Conservation (phyloP, 108 stramenopile species). For the Nitzschia sp. region DNA sequence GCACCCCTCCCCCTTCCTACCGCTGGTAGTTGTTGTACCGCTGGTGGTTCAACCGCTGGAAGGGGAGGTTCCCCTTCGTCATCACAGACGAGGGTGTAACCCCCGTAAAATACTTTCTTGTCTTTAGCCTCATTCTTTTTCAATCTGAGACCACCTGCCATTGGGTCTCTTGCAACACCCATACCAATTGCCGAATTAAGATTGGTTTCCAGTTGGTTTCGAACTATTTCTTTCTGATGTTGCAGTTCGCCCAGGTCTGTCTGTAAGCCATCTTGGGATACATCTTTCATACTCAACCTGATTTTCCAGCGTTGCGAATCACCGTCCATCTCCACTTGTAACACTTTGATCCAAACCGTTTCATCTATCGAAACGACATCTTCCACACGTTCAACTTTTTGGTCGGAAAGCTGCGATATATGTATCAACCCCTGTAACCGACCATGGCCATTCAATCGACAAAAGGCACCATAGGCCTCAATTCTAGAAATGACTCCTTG, state of each 20-base stretch:
- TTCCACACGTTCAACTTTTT: conserved; percentile 44
- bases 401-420: conserved; percentile 52
- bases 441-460: conserved; percentile 26
- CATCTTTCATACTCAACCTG: conserved; percentile 63
- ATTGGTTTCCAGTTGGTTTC: conserved; percentile 39
- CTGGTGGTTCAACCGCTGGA: background rate
- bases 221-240: conserved; percentile 16
- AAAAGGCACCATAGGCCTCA: conserved; percentile 67
- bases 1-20: conserved; percentile 34
- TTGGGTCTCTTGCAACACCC: conserved; percentile 67
- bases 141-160: conserved; percentile 38
- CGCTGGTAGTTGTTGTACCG: background rate
- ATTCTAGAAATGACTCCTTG: conserved; percentile 52
- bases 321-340: conserved; percentile 32
- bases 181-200: conserved; percentile 72
- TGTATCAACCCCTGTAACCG: conserved; percentile 55
- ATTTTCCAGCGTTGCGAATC: conserved; percentile 35
- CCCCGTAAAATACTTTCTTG: conserved; percentile 36
- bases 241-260: conserved; percentile 26
- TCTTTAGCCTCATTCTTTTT: conserved; percentile 16
- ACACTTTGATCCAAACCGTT: conserved; percentile 45
- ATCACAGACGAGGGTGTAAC: conserved; percentile 66
- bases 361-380: conserved; percentile 40
- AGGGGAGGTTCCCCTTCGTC: conserved; percentile 58
- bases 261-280: conserved; percentile 49